Evolutionary conservation across 1,284 basidiomycete species (phyloP), one percentile per base, ranked within the genome.

Genomic region (Sparassis latifolia): DNA sequence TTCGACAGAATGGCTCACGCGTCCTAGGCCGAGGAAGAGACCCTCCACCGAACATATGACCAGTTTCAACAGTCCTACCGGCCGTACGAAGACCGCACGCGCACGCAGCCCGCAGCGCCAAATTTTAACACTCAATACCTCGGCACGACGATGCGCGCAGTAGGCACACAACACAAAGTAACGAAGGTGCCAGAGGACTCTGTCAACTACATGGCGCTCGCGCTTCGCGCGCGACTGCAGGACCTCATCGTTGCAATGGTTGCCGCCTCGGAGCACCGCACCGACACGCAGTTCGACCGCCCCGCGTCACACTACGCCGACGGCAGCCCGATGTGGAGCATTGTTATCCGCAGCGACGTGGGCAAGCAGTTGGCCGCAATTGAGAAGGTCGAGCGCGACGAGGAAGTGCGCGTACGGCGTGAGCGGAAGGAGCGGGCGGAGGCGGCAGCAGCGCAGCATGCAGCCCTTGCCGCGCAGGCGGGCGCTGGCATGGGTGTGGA

Each of bases 371-470:
- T 92, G 0, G 76, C 77, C 0, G 79, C 79, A 5, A 68, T 93
- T 12, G 89, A 92, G 66, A 80, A 78, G 53, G 76, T 78, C 3
- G 89, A 93, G 61, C 70, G 87, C 39, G 90, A 92, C 60, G 90
- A 93, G 52, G 91, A 93, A 69, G 77, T 80, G 65, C 73, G 74
- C 51, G 69, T 86, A 42, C 73, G 89, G 44, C 69, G 84, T 47
- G 87, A 91, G 64, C 71, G 90, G 42, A 86, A 87, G 58, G 83
- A 89, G 60, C 75, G 87, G 29, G 75, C 76, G 12, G 83, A 89
- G 44, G 75, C 87, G 59, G 79, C 81, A 0, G 81, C 82, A 10
- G 78, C 79, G 0, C 83, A 84, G 51, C 74, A 79, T 0, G 80
- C 81, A 0, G 78, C 76, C 12, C 68, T 85, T 41, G 80, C 79